Conservation (phyloP, 176 grass and related monocot species). For the Oryza officinalis region DNA sequence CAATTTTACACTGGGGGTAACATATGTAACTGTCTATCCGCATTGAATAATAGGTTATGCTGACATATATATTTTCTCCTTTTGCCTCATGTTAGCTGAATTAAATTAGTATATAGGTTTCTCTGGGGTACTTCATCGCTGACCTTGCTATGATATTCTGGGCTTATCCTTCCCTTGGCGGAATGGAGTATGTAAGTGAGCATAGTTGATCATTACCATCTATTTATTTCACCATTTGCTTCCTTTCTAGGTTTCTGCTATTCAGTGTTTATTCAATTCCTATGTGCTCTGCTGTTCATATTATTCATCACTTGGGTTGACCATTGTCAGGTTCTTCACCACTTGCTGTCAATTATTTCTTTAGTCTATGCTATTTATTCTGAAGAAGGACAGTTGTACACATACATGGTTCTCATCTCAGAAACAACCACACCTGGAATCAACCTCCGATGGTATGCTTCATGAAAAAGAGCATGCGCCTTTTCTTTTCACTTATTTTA, state of each 20-base stretch:
- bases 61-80: conserved; percentile 9
- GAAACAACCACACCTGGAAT: conserved; percentile 97
- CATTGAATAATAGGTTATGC: conserved; percentile 22
- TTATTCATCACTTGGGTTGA: conserved; percentile 21
- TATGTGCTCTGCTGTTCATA: background rate
- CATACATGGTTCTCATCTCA: conserved; percentile 98
- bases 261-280: background rate
- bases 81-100: conserved; percentile 22
- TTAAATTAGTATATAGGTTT: conserved; percentile 59
- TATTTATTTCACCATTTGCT: conserved; percentile 19
- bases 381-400: conserved; percentile 92
- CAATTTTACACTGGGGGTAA: conserved; percentile 89
- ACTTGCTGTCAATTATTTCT: conserved; percentile 75
- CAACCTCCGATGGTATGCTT: conserved; percentile 92
- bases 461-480: conserved; percentile 28
- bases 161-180: conserved; percentile 90
- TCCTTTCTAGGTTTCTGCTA: conserved; percentile 14
- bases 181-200: conserved; percentile 93
- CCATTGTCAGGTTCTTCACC: conserved; percentile 83
- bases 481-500: background rate
- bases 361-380: conserved; percentile 72
- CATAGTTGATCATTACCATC: conserved; percentile 5
- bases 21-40: conserved; percentile 8
- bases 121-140: conserved; percentile 90
- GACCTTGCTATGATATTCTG: conserved; percentile 91